Evolutionary conservation across 352 stramenopile genomes (phyloP).

Genomic region (Pythium folliculosum): DNA sequence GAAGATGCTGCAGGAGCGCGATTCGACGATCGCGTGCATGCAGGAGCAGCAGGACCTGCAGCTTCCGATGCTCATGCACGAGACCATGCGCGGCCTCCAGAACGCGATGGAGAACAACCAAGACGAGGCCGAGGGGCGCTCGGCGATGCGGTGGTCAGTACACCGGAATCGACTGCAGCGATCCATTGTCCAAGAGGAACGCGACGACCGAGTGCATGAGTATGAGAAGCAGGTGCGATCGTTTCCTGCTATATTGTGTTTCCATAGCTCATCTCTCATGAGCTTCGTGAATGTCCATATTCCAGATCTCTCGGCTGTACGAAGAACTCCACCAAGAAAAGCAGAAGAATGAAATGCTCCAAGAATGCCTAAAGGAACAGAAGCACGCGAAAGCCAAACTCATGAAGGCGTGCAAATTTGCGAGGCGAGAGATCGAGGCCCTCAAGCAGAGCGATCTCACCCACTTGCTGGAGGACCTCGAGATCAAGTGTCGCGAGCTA

Average conservation of each 20-base stretch:
- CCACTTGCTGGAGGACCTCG: slow-evolving; percentile 71
- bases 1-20: slow-evolving; percentile 58
- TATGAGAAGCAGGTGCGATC: slow-evolving; percentile 62
- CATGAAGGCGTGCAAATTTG: slow-evolving; percentile 72
- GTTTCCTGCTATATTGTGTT: neutral
- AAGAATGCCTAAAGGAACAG: slow-evolving; percentile 62
- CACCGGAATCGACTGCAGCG: slow-evolving; percentile 20
- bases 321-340: slow-evolving; percentile 73
- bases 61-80: slow-evolving; percentile 57
- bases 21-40: slow-evolving; percentile 47
- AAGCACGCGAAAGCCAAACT: slow-evolving; percentile 71
- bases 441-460: slow-evolving; percentile 59
- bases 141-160: slow-evolving; percentile 4
- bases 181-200: slow-evolving; percentile 20
- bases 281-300: neutral
- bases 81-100: slow-evolving; percentile 63
- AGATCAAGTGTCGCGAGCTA: slow-evolving; percentile 49
- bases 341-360: slow-evolving; percentile 68
- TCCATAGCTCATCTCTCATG: too few relatives aligned
- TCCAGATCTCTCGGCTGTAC: slow-evolving; percentile 63
- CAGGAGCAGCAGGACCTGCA: slow-evolving; percentile 55
- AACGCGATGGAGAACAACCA: slow-evolving; percentile 36
- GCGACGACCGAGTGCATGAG: slow-evolving; percentile 60
- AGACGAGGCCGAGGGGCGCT: slow-evolving; percentile 28
- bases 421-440: slow-evolving; percentile 60